Conservation (phyloP, 345 rosid genomes). For the Ricinus communis region DNA sequence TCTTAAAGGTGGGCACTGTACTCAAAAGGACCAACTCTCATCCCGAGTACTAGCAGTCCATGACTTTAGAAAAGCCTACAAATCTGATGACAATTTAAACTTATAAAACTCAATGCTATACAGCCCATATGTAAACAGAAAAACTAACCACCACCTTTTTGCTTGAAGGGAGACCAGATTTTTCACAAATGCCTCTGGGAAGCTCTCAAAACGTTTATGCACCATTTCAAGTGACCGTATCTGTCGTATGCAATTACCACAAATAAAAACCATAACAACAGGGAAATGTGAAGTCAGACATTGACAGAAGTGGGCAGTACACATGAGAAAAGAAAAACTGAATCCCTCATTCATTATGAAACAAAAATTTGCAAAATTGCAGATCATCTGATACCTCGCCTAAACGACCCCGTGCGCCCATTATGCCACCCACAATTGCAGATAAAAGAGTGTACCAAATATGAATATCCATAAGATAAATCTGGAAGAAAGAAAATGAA, state of each 20-base stretch:
- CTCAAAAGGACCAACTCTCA: not conserved
- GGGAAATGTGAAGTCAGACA: constrained; percentile 13
- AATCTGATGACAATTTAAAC: not conserved
- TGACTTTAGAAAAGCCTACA: too few species aligned
- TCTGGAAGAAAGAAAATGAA: constrained; percentile 37
- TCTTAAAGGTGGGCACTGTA: not conserved
- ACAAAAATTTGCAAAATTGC: not conserved
- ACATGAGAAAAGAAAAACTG: not conserved
- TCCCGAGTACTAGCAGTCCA: not conserved
- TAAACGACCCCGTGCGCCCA: constrained; percentile 96
- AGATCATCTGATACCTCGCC: constrained; percentile 67
- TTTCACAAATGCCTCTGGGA: constrained; percentile 85
- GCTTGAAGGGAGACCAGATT: constrained; percentile 71
- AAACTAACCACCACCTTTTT: constrained; percentile 44
- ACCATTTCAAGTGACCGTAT: constrained; percentile 94
- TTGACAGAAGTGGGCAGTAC: not conserved
- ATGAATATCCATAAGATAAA: constrained; percentile 93
- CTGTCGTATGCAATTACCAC: constrained; percentile 39
- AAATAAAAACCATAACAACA: constrained; percentile 2
- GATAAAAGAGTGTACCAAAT: constrained; percentile 94
- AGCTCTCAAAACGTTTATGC: constrained; percentile 97
- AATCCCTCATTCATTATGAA: not conserved
- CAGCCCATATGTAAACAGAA: not conserved
- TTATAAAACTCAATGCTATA: not conserved
- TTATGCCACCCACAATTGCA: constrained; percentile 93